Base-by-base conservation (phyloP, 2,329 filamentous ascomycete genomes). In the Sporothrix phasma region DNA sequence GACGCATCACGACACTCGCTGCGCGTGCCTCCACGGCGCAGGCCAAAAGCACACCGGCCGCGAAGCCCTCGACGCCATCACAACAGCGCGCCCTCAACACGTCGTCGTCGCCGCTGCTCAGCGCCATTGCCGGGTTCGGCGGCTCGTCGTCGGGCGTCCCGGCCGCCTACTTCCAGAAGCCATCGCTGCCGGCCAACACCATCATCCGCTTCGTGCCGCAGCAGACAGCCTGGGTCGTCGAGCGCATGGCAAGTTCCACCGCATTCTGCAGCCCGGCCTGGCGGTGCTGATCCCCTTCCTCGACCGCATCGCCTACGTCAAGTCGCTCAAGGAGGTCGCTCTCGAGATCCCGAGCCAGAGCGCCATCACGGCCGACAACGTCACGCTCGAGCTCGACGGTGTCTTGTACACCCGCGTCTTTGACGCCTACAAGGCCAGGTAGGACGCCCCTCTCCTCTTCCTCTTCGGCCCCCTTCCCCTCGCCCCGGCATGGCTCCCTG, bases 211-310 rank as follows among this genome's bases (percentile, higher is more conserved):
- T 97, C 77, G 94, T 99, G 47, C 94, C 94, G n/a, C 94, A 99
- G 78, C 94, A 99, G 80, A 97, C 93, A 71, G 94, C 94, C 75
- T 99, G 94, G 94, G 93, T 99, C 66, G 94, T 99, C 64, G 94
- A 99, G 84, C 92, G 94, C 73, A 99, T 99, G 94, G 94, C 72
- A 94, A 92, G 77, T 99, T 96, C 80, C 88, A 90, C 78, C 85
- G 92, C 66, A 97, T 99, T 72, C 80, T 99, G 60, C 85, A 97
- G 71, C 94, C 94, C 3, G 94, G 94, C 64, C 81, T 99, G 67
- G 92, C 94, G 24, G 83, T 99, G 67, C 78, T 99, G 69, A 82
- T 94, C 63, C 94, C 94, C 1, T 89, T 97, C 69, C 79, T 99
- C 75, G 94, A 99, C 77, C 88, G 92, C 67, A 97, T 99, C 75